Percentiles rank a stretch among this genome's conserved stretches.
phyloP scores from a whole-genome alignment of 495 filamentous ascomycete species.

The Rhizodiscina lignyota region DNA sequence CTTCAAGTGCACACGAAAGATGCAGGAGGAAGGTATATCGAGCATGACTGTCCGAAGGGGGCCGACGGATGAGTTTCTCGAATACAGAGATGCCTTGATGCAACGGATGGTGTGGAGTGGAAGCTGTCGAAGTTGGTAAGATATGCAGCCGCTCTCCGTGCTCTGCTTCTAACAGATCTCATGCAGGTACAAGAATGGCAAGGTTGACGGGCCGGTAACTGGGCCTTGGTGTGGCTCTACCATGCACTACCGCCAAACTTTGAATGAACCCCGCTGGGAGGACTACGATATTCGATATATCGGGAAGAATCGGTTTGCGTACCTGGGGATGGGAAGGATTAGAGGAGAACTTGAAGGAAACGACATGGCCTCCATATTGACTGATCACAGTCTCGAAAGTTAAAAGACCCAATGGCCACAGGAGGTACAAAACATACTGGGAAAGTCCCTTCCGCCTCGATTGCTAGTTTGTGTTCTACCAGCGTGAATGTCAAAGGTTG shows the following conservation, averaged over 20 bases:
- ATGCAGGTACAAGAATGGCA: too few relatives aligned
- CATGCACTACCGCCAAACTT: slow-evolving; percentile 31
- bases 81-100: slow-evolving; percentile 31
- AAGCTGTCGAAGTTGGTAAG: slow-evolving; percentile 43
- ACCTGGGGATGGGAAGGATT: neutral
- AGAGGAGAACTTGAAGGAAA: neutral
- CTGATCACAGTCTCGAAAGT: too few relatives aligned
- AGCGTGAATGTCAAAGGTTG: too few relatives aligned
- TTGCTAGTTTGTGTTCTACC: too few relatives aligned
- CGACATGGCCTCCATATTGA: neutral
- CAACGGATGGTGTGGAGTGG: slow-evolving; percentile 27
- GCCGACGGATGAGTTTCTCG: slow-evolving; percentile 27
- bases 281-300: slow-evolving; percentile 31
- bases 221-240: slow-evolving; percentile 23
- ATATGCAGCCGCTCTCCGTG: too few relatives aligned
- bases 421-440: too few relatives aligned
- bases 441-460: too few relatives aligned
- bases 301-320: neutral
- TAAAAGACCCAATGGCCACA: too few relatives aligned
- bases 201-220: slow-evolving; percentile 12
- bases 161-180: too few relatives aligned
- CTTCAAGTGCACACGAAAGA: slow-evolving; percentile 28
- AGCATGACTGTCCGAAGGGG: slow-evolving; percentile 20
- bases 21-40: slow-evolving; percentile 17
- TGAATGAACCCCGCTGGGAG: slow-evolving; percentile 29